Evolutionary conservation across 2,329 filamentous ascomycete genomes (phyloP).

Genomic region (Pseudogymnoascus verrucosus): DNA sequence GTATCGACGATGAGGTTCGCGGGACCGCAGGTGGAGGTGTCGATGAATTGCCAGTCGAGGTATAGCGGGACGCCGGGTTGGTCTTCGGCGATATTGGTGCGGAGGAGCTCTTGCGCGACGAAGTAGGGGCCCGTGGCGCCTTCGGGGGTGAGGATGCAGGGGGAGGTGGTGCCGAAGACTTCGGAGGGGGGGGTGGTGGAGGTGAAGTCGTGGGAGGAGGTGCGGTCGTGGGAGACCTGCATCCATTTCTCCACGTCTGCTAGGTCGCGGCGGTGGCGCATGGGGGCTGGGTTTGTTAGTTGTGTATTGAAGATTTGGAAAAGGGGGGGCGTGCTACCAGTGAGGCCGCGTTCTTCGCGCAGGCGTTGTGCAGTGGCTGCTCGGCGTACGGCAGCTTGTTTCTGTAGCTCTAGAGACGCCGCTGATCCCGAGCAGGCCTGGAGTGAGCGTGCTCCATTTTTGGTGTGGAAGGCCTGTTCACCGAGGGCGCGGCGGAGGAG

Average conservation of each 20-base stretch:
- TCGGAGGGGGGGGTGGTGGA: background rate
- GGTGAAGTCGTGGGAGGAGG: background rate
- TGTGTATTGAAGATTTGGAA: background rate
- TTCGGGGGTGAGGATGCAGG: slow-evolving; percentile 1
- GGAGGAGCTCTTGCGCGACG: slow-evolving; percentile 30
- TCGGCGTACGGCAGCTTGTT: background rate
- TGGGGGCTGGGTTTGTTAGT: background rate
- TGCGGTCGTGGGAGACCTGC: background rate
- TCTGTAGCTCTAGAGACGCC: background rate
- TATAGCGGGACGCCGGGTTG: slow-evolving; percentile 29
- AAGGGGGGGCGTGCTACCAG: background rate
- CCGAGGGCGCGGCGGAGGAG: background rate
- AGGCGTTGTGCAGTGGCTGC: background rate
- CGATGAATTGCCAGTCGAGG: slow-evolving; percentile 32
- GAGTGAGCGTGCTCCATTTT: background rate
- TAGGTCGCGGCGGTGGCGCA: background rate
- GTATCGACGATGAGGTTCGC: slow-evolving; percentile 13
- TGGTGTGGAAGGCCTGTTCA: background rate
- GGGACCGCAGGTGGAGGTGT: slow-evolving; percentile 32
- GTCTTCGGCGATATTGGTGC: slow-evolving; percentile 28
- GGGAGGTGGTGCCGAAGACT: background rate
- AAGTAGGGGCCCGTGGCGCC: slow-evolving; percentile 9
- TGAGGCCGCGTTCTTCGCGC: background rate
- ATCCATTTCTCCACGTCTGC: background rate
- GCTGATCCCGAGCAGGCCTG: background rate